Base-by-base conservation (phyloP, 2,329 filamentous ascomycete species). In the Parascedosporium putredinis region DNA sequence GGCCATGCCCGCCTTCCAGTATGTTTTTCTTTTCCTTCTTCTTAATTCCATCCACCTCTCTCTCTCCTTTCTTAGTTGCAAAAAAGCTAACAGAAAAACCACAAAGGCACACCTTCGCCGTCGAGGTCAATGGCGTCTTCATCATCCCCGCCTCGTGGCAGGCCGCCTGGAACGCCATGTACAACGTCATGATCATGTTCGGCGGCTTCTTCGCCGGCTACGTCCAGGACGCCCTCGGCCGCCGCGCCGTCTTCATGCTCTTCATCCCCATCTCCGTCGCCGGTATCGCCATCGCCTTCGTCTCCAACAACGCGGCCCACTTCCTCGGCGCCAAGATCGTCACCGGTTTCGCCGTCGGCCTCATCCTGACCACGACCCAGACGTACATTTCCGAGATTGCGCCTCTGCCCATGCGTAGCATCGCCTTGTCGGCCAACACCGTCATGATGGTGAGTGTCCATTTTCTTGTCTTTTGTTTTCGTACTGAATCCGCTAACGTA, bases 131-230 rank as follows among this genome's bases (percentile, higher is more conserved):
- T 33, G 54, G 54, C 42, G 27, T 31, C 16, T 50, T 54, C n/a
- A 54, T 56, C 6, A 57, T 58, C 22, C 55, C 57, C 6, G 57
- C 57, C 45, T 52, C 54, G 42, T 58, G 57, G 57, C 56, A 58
- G 29, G 55, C 55, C 10, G 51, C 51, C 24, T 58, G 57, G 57
- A 58, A 53, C 47, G 56, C 56, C 12, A 50, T 48, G 38, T 56
- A 55, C 47, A 55, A 57, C 40, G 50, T 55, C 18, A 53, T 52
- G 50, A 57, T 51, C 47, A 51, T 56, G 48, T 24, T 57, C 5
- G 56, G 57, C n/a, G 53, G 54, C 3, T 36, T 55, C 7, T 22
- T 38, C 7, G 52, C 54, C 8, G 57, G 57, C 27, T 56, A 51
- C 29, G 23, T 53, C 10, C 53, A 55, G 16, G 57, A 58, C 34